Evolutionary conservation across 805 yeast genomes (phyloP), one percentile per base, ranked within the genome.

Genomic region (Monosporozyma siamensis): DNA sequence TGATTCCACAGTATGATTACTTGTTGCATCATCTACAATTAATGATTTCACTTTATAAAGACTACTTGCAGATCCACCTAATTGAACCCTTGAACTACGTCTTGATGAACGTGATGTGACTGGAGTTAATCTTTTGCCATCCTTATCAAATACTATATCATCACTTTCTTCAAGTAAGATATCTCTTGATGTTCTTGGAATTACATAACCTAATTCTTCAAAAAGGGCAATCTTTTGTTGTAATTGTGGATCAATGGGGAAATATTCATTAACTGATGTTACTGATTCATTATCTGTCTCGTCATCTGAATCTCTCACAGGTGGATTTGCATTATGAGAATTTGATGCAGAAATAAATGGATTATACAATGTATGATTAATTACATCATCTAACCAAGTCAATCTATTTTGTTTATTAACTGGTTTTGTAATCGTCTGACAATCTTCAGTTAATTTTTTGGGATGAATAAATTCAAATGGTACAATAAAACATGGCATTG

Each of bases 391-490:
- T 34, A 56, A 38, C 42, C 41, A 39, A 4, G 31, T 39, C 11
- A 48, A 24, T 29, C 48, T 39, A 5, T 48, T 43, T 21, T 38
- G 42, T 18, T 34, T 25, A 2, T 38, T 26, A 10, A 37, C 38
- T 10, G 6, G 6, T 17, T 36, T 26, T 24, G 24, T 14, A 17
- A 24, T 25, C 3, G 30, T 15, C 9, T 24, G 10, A 9, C n/a
- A 25, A 4, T 36, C 39, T n/a, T 39, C 31, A 6, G 41, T n/a
- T 10, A 59, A 41, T 23, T 50, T 34, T n/a, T 45, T 42, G 4
- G 61, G 63, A 30, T 59, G 50, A 26, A 61, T 55, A 38, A 61
- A 61, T 40, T 61, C 65, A 47, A 50, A 57, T 6, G 65, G 65
- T 3, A 61, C 53, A 18, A 59, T 53, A 23, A 53, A 44, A 0